Base-by-base conservation (phyloP, 1,284 basidiomycete genomes). In the Cystobasidium pallidum region DNA sequence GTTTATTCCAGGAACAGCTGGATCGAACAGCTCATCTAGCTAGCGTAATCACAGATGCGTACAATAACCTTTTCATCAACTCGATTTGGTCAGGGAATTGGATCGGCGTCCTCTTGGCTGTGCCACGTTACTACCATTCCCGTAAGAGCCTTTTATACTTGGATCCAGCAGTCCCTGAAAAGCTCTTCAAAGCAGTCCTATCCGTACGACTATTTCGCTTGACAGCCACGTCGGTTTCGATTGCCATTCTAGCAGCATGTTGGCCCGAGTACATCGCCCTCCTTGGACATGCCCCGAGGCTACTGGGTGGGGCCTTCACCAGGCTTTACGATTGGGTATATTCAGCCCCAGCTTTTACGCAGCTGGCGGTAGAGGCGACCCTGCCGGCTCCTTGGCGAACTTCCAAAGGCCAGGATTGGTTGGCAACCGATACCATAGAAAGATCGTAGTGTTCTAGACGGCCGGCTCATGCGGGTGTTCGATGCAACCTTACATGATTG, bases 311-410 rank as follows among this genome's bases (percentile, higher is more conserved):
- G n/a, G 34, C 24, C 34, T 19, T 43, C 21, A 43, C 43, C 6
- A 28, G 7, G 11, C 0, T 52, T 19, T 36, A 8, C 62, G 24
- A 32, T 11, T 24, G 49, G 26, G 7, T 21, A 2, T 26, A 34
- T 15, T 26, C 19, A 13, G 15, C 45, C 26, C 17, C 26, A 2
- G 1, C 45, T 13, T 3, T 32, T 36, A 24, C 30, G 62, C 24
- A 21, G 10, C 11, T 13, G 15, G 24, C 58, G 6, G 3, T 45
- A 21, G 32, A 30, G 2, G 45, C 19, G 15, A 15, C 30, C 7
- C 30, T 51, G 49, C 62, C 34, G 34, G 43, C 62, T 17, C 62
- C 62, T 4, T 64, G 62, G 62, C 43, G 45, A 15, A 64, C 45
- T 7, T 21, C 24, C 3, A 32, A 21, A 32, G 62, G 45, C 24